Evolutionary conservation across 225 moss, liverwort and hornwort species (phyloP).

Genomic region (Polytrichum formosum): DNA sequence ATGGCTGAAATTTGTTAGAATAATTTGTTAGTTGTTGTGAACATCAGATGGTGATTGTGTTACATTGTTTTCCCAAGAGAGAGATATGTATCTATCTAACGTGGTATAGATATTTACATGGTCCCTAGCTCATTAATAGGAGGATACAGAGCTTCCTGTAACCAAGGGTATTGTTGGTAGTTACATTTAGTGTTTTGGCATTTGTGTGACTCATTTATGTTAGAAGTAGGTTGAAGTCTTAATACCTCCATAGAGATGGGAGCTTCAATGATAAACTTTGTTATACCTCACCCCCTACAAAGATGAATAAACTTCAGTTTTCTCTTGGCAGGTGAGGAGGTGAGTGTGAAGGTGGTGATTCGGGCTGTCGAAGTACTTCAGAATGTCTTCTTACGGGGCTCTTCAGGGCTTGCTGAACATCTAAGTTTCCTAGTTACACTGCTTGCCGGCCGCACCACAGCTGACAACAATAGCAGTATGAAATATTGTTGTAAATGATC

Average conservation of each 20-base stretch:
- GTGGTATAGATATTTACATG: too few relatives aligned
- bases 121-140: too few relatives aligned
- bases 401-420: conserved; percentile 64
- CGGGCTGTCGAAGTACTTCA: conserved; percentile 77
- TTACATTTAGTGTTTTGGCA: background rate
- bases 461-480: conserved; percentile 12
- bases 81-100: too few relatives aligned
- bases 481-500: too few relatives aligned
- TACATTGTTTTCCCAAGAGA: too few relatives aligned
- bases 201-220: background rate
- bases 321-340: conserved; percentile 54
- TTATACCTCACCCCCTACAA: background rate
- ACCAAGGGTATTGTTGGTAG: background rate
- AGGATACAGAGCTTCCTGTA: background rate
- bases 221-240: background rate
- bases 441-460: conserved; percentile 58
- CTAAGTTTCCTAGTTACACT: conserved; percentile 82
- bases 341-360: conserved; percentile 54
- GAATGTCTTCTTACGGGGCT: conserved; percentile 57
- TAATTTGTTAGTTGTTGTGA: too few relatives aligned
- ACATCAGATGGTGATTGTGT: too few relatives aligned
- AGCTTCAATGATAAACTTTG: background rate
- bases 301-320: too few relatives aligned
- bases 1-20: too few relatives aligned
- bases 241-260: background rate